A percentile compares a stretch with the other conserved stretches of the same genome.
Conservation (phyloP, 75 land plant species). For the Chamaecyparis obtusa region DNA sequence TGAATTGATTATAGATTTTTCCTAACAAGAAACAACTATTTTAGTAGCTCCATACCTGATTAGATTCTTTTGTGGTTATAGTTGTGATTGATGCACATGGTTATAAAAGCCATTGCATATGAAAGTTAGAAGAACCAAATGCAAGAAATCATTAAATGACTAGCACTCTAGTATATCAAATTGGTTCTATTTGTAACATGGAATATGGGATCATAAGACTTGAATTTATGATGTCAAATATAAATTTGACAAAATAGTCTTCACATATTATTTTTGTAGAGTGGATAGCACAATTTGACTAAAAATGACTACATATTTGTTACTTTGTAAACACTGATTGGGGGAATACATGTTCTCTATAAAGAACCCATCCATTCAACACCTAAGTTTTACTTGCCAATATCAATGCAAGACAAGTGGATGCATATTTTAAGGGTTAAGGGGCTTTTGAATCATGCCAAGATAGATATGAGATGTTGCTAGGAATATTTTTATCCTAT, state of each 20-base stretch:
- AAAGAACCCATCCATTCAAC: background rate
- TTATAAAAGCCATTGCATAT: background rate
- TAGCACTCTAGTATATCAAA: background rate
- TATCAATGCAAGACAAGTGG: background rate
- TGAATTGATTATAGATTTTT: constrained; percentile 4
- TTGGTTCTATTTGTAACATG: background rate
- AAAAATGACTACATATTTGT: background rate
- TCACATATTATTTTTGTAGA: background rate
- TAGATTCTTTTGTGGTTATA: background rate
- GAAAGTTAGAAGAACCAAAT: background rate
- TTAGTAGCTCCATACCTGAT: background rate
- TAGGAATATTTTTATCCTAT: background rate
- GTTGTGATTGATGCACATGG: background rate
- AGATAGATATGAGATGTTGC: too few relatives aligned
- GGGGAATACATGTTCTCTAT: background rate
- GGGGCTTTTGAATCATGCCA: background rate
- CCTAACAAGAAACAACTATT: background rate
- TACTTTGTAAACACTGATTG: background rate
- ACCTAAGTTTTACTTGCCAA: background rate
- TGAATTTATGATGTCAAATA: too few relatives aligned
- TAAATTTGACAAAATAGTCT: background rate
- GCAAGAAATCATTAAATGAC: background rate
- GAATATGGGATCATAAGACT: background rate
- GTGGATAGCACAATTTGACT: background rate
- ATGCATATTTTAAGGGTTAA: background rate